These are phyloP conservation scores for Russula virescens DNA, from an alignment of 768 basidiomycete species.

Conservation along the genomic window DNA sequence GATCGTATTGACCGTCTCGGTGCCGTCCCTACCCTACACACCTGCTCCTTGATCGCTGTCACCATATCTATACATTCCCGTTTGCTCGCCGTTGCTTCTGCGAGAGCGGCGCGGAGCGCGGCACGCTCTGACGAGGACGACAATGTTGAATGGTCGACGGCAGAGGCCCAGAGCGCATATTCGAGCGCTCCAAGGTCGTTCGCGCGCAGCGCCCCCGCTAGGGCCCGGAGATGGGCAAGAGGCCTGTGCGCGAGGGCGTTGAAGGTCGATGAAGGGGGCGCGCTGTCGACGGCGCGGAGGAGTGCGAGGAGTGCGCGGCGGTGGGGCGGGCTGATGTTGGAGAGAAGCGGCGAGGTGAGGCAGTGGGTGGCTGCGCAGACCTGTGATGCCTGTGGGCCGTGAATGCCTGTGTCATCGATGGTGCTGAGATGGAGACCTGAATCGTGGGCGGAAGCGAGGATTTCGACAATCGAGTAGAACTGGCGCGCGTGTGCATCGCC, in stretches of 20 bases:
- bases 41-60: not conserved
- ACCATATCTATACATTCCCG: not conserved
- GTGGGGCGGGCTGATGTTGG: not conserved
- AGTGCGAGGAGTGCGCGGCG: slow-evolving; percentile 1
- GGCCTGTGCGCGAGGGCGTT: not conserved
- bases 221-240: not conserved
- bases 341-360: slow-evolving; percentile 1
- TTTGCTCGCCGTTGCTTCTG: not conserved
- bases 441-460: slow-evolving; percentile 8
- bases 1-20: not conserved
- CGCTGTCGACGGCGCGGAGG: not conserved
- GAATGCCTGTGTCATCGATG: not conserved
- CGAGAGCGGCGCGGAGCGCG: not conserved
- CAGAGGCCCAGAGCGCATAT: slow-evolving; percentile 2
- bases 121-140: not conserved
- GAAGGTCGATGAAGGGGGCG: slow-evolving; percentile 4
- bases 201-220: not conserved
- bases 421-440: not conserved
- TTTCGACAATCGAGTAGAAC: slow-evolving; percentile 10
- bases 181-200: slow-evolving; percentile 6
- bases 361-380: slow-evolving; percentile 10
- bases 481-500: not conserved
- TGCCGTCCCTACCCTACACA: not conserved
- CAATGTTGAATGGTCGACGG: not conserved
- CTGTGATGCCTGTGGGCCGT: not conserved